Evolutionary conservation across 306 rosid genomes (phyloP).

Genomic region (Vicia sativa): DNA sequence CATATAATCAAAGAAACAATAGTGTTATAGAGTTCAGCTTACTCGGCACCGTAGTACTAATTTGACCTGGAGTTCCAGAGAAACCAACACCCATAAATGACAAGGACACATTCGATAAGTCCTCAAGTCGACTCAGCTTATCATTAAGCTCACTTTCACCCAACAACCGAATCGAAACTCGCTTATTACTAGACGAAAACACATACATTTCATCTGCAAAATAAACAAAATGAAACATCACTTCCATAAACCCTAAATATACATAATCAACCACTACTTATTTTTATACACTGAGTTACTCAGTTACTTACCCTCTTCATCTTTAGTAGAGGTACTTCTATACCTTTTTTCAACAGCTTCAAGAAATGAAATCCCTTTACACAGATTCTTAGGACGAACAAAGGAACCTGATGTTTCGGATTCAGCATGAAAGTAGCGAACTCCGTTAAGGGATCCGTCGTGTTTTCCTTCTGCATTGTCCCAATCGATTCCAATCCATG

Average conservation of each 20-base stretch:
- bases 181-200: slow-evolving; percentile 75
- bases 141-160: slow-evolving; percentile 86
- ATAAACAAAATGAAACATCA: slow-evolving; percentile 27
- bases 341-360: slow-evolving; percentile 79
- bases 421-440: slow-evolving; percentile 70
- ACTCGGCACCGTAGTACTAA: slow-evolving; percentile 63
- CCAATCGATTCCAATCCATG: slow-evolving; percentile 96
- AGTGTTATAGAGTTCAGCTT: slow-evolving; percentile 45
- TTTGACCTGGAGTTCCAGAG: slow-evolving; percentile 59
- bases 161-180: slow-evolving; percentile 74
- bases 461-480: slow-evolving; percentile 78
- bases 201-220: slow-evolving; percentile 97
- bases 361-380: slow-evolving; percentile 66
- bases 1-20: too few species aligned
- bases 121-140: slow-evolving; percentile 85
- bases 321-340: slow-evolving; percentile 66
- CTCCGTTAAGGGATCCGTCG: slow-evolving; percentile 81
- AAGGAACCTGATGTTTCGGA: slow-evolving; percentile 71
- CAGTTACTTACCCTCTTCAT: slow-evolving; percentile 71
- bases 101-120: slow-evolving; percentile 67
- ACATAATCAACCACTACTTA: neutral
- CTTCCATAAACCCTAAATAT: neutral
- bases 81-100: slow-evolving; percentile 79
- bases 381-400: slow-evolving; percentile 67
- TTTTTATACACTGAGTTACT: too few species aligned